A percentile compares a stretch with the other conserved stretches of the same genome.
These are phyloP conservation scores for Pichia eremophila DNA, from an alignment of 805 yeast species.

Conservation along the genomic window DNA sequence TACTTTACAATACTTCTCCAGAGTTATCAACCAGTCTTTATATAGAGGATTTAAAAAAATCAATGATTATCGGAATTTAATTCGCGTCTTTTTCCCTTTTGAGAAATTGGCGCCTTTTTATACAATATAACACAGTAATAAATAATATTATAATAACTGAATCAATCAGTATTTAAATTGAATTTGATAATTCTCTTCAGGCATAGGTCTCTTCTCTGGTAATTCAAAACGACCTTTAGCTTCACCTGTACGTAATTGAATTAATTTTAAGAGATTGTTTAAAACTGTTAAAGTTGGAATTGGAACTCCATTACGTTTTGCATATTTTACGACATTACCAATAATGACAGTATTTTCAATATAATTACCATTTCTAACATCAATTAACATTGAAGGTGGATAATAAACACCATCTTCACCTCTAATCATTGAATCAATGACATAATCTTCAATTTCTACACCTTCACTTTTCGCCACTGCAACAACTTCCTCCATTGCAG, in stretches of 20 bases:
- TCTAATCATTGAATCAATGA: conserved; percentile 33
- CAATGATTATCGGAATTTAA: no score
- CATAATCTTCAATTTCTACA: conserved; percentile 26
- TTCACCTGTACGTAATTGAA: conserved; percentile 25
- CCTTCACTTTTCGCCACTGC: conserved; percentile 39
- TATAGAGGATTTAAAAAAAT: no score
- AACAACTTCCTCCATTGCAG: conserved; percentile 36
- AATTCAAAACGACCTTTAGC: conserved; percentile 18
- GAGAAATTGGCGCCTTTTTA: neutral
- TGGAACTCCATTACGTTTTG: conserved; percentile 19
- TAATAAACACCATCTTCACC: conserved; percentile 32
- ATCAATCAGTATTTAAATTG: neutral
- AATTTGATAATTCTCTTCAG: conserved; percentile 15
- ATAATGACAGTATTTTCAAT: conserved; percentile 34
- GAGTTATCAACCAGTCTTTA: no score
- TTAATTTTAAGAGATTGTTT: conserved; percentile 19
- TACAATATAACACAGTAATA: no score
- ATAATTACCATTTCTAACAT: conserved; percentile 30
- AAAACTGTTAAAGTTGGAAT: conserved; percentile 23
- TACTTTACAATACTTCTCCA: no score
- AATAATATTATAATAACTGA: no score
- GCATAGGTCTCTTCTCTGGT: conserved; percentile 23
- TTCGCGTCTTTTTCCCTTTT: neutral
- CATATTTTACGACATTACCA: conserved; percentile 29
- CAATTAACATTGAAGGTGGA: conserved; percentile 41